phyloP scores from a whole-genome alignment of 495 filamentous ascomycete genomes.

The Penicillium macrosclerotiorum region DNA sequence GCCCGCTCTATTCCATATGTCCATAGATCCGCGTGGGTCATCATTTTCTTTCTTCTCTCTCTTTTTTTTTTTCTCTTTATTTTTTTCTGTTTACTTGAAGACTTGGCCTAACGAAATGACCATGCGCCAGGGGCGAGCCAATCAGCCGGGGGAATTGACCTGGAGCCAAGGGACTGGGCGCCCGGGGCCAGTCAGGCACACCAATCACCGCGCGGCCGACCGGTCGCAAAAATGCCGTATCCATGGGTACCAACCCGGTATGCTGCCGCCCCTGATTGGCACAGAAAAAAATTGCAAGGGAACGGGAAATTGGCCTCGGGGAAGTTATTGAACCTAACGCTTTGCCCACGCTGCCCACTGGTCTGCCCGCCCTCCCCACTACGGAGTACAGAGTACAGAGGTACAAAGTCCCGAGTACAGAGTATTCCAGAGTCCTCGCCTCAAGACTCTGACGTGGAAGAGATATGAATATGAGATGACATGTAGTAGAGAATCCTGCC shows the following conservation, averaged over 20 bases:
- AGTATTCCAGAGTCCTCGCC: no score
- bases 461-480: no score
- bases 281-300: no score
- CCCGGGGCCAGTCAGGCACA: conserved; percentile 27
- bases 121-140: conserved; percentile 12
- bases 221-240: conserved; percentile 20
- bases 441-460: no score
- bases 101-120: conserved; percentile 16
- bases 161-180: conserved; percentile 2
- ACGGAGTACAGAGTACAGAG: no score
- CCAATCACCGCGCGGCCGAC: conserved; percentile 17
- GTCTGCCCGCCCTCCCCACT: no score
- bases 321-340: neutral
- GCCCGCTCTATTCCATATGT: neutral
- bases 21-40: conserved; percentile 3
- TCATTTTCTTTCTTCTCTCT: neutral
- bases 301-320: no score
- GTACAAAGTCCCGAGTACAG: no score
- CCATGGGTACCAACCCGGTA: conserved; percentile 21
- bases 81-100: neutral
- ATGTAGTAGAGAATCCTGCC: no score
- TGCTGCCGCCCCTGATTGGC: no score
- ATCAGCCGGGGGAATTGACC: neutral
- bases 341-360: no score
- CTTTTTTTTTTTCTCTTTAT: conserved; percentile 5